Conservation (phyloP, 768 basidiomycete genomes). For the Termitomyces sp. region DNA sequence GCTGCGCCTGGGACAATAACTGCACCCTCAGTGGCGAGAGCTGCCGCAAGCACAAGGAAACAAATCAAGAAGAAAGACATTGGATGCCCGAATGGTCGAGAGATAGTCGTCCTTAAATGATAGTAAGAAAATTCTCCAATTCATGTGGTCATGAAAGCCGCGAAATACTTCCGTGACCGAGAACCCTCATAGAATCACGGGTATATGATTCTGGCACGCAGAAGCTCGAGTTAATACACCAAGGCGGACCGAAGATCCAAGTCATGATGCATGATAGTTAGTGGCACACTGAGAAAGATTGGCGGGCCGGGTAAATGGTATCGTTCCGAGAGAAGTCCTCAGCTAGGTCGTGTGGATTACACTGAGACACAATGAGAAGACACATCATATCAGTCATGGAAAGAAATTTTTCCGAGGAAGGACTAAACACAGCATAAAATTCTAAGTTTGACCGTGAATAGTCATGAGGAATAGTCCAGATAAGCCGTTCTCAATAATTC, state of each 20-base stretch:
- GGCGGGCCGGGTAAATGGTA: background rate
- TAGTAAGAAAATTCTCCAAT: background rate
- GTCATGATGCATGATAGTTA: background rate
- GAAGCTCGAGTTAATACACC: background rate
- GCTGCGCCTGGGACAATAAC: constrained; percentile 62
- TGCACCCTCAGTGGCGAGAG: constrained; percentile 26
- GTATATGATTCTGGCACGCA: background rate
- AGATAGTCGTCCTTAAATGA: background rate
- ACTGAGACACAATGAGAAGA: background rate
- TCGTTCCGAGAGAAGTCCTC: constrained; percentile 1
- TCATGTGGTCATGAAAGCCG: background rate
- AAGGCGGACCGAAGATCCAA: constrained; percentile 6
- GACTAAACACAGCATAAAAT: background rate
- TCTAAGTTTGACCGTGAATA: background rate
- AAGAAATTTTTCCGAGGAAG: background rate
- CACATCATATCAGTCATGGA: background rate
- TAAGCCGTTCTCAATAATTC: too few relatives aligned
- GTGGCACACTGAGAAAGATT: background rate
- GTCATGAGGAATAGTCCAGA: too few relatives aligned
- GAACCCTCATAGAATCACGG: background rate
- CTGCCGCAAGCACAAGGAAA: constrained; percentile 8
- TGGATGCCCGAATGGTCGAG: background rate
- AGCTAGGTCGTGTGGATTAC: background rate
- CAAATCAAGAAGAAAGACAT: constrained; percentile 11
- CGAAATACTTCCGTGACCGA: constrained; percentile 5